Evolutionary conservation across 768 basidiomycete species (phyloP).

Genomic region (Pleurotus salmoneostramineus): DNA sequence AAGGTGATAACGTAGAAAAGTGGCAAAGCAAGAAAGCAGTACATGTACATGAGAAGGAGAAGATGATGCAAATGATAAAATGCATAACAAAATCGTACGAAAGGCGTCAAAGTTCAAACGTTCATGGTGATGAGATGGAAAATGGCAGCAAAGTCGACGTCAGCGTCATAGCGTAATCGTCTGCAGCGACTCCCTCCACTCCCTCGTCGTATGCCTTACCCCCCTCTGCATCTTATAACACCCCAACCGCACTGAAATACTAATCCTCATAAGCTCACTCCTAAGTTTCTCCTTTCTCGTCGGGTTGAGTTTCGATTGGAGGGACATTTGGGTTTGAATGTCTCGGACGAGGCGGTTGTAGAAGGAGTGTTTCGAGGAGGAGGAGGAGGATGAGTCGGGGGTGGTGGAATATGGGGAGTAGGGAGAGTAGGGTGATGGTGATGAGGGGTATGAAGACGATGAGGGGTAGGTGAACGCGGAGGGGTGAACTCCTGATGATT

Average conservation of each 20-base stretch:
- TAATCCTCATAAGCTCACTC: not conserved
- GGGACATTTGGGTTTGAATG: not conserved
- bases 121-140: too few relatives aligned
- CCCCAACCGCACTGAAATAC: not conserved
- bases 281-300: not conserved
- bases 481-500: not conserved
- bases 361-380: not conserved
- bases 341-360: not conserved
- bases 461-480: too few relatives aligned
- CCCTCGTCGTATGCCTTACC: not conserved
- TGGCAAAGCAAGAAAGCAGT: too few relatives aligned
- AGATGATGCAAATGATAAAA: too few relatives aligned
- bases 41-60: too few relatives aligned
- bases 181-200: too few relatives aligned
- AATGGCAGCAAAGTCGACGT: too few relatives aligned
- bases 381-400: not conserved
- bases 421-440: not conserved
- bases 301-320: not conserved
- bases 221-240: not conserved
- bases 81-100: too few relatives aligned
- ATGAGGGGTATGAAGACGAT: too few relatives aligned
- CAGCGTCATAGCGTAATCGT: too few relatives aligned
- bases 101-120: too few relatives aligned
- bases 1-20: too few relatives aligned
- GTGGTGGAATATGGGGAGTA: not conserved